phyloP scores from a whole-genome alignment of 352 stramenopile genomes.

The Globisporangium polare region DNA sequence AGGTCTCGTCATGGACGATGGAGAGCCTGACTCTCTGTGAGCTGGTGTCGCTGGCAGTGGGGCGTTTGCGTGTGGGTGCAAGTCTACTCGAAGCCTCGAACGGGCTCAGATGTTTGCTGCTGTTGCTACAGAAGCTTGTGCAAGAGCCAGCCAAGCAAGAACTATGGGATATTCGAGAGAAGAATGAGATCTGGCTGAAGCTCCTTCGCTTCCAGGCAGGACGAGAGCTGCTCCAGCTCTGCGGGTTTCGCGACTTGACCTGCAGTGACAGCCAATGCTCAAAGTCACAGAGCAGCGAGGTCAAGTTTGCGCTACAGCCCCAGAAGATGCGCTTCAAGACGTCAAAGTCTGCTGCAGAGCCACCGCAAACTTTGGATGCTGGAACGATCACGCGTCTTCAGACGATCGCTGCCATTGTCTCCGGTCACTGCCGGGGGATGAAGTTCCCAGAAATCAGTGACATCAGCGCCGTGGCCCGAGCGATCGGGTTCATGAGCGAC shows the following conservation, averaged over 20 bases:
- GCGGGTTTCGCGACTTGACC: conserved; percentile 27
- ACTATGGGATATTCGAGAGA: conserved; percentile 29
- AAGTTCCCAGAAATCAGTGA: conserved; percentile 42
- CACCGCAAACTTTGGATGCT: conserved; percentile 19
- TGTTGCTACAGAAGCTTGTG: conserved; percentile 26
- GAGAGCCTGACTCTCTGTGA: conserved; percentile 36
- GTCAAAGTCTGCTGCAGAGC: conserved; percentile 12
- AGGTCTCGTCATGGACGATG: neutral
- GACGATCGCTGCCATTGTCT: conserved; percentile 34
- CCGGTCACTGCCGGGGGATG: conserved; percentile 43
- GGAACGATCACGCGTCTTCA: conserved; percentile 29
- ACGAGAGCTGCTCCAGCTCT: conserved; percentile 31
- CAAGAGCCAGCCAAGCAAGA: conserved; percentile 37
- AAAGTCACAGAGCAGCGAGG: neutral
- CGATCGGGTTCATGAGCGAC: conserved; percentile 18
- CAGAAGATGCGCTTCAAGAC: conserved; percentile 46
- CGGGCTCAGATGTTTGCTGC: conserved; percentile 29
- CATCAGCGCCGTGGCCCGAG: conserved; percentile 43
- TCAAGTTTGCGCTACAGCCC: conserved; percentile 26
- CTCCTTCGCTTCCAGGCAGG: conserved; percentile 21
- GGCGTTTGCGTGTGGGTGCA: conserved; percentile 30
- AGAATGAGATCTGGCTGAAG: conserved; percentile 20
- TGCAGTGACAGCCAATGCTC: neutral
- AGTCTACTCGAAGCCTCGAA: conserved; percentile 16
- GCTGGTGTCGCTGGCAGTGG: conserved; percentile 32